phyloP scores from a whole-genome alignment of 225 moss, liverwort and hornwort genomes.

The Sphagnum tenellum region DNA sequence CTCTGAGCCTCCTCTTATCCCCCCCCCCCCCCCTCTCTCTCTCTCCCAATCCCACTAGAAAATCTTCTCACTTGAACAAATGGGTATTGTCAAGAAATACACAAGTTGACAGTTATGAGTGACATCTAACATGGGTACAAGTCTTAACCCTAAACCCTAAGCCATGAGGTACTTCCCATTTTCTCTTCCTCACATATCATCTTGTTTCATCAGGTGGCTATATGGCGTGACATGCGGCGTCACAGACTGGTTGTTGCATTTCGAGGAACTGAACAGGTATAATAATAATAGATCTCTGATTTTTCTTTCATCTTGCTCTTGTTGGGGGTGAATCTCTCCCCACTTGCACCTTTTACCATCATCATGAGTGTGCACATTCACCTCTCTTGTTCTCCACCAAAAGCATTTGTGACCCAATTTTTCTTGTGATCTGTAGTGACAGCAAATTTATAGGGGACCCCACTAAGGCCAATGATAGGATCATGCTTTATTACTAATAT shows the following conservation, averaged over 20 bases:
- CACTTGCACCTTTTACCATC: not conserved
- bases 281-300: not conserved
- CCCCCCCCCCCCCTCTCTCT: not conserved
- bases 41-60: not conserved
- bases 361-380: not conserved
- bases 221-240: conserved; percentile 73
- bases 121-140: not conserved
- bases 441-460: too few species aligned
- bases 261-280: conserved; percentile 82
- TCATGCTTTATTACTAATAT: too few species aligned
- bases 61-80: not conserved
- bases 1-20: not conserved
- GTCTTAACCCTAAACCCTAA: too few species aligned
- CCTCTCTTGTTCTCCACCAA: not conserved
- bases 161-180: not conserved
- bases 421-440: not conserved
- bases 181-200: not conserved
- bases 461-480: too few species aligned
- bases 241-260: conserved; percentile 73
- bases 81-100: too few species aligned
- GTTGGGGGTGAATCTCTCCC: not conserved
- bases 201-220: conserved; percentile 39
- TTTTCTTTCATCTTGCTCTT: conserved; percentile 2
- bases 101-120: not conserved
- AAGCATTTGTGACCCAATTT: not conserved